Evolutionary conservation across 805 yeast genomes (phyloP), one percentile per base, ranked within the genome.

Genomic region (Nakazawaea sp.): DNA sequence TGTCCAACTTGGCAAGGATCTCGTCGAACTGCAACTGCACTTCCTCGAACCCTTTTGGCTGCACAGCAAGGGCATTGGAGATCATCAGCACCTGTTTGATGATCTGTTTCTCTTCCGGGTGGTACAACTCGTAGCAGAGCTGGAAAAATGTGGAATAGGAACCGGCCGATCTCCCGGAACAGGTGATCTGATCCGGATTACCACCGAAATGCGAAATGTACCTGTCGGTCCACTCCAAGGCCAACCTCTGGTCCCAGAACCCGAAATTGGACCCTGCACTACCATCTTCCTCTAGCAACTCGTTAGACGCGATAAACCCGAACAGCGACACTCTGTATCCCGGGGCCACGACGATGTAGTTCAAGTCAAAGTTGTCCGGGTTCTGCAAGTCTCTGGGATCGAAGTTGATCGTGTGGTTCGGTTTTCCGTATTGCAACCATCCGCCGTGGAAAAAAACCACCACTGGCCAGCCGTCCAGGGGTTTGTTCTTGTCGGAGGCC

Each of bases 141-240:
- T 66, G 72, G 47, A 59, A 62, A 35, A 62, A 61, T 2, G 66
- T 55, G 4, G 69, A 63, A 36, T 62, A 58, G 8, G 67, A 59
- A 5, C 78, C 78, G 4, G 77, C 72, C 18, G 68, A 59, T 32
- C 69, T 55, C 4, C 78, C 78, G 26, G 64, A 59, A 24, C 68
- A 50, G 0, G 75, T 62, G 25, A 72, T 56, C 27, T 52, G 48
- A 12, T 53, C 55, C 1, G 66, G 56, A 45, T 72, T 63, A 25
- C 77, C 77, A 15, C 76, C 76, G 48, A 71, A 68, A 34, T 62
- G 49, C 20, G 42, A 41, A 42, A 72, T 70, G 46, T 67, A 53
- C 37, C 55, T 46, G 34, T 59, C 56, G 4, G 62, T 62, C 78
- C 78, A 72, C 44, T 64, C 62, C 7, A 70, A 45, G 1, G 69